phyloP scores from a whole-genome alignment of 2,329 filamentous ascomycete genomes.

The Ascosphaera apis region DNA sequence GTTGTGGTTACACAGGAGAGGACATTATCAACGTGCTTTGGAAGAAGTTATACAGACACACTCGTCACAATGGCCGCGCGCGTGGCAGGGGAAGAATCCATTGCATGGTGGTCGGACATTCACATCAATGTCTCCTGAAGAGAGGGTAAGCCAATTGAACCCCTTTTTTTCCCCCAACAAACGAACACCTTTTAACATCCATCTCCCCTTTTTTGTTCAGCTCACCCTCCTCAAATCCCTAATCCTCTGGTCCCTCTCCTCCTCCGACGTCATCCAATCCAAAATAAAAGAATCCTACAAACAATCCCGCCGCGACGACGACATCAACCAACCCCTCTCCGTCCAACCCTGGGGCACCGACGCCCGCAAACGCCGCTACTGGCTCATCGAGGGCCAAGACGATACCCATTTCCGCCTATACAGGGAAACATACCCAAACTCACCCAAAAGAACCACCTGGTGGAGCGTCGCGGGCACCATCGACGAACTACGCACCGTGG shows the following conservation, averaged over 20 bases:
- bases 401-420: conserved; percentile 90
- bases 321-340: conserved; percentile 64
- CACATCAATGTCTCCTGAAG: conserved; percentile 53
- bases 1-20: conserved; percentile 35
- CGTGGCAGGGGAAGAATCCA: conserved; percentile 68
- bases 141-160: conserved; percentile 40
- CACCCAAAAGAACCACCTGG: conserved; percentile 58
- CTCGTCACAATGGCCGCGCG: conserved; percentile 64
- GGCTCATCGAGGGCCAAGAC: conserved; percentile 76
- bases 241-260: conserved; percentile 69
- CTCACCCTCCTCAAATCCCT: conserved; percentile 63
- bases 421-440: conserved; percentile 61
- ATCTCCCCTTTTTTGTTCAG: conserved; percentile 31
- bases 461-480: conserved; percentile 81
- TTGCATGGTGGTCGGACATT: conserved; percentile 62
- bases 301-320: conserved; percentile 54
- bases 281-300: conserved; percentile 80
- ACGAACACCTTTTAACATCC: background rate
- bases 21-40: conserved; percentile 76
- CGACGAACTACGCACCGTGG: conserved; percentile 55
- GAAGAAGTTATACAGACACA: conserved; percentile 80
- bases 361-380: conserved; percentile 80
- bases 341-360: conserved; percentile 82
- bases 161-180: background rate
- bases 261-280: conserved; percentile 58